These are phyloP conservation scores for Sungouiozyma intestinalis DNA, from an alignment of 805 yeast species.

Conservation along the genomic window DNA sequence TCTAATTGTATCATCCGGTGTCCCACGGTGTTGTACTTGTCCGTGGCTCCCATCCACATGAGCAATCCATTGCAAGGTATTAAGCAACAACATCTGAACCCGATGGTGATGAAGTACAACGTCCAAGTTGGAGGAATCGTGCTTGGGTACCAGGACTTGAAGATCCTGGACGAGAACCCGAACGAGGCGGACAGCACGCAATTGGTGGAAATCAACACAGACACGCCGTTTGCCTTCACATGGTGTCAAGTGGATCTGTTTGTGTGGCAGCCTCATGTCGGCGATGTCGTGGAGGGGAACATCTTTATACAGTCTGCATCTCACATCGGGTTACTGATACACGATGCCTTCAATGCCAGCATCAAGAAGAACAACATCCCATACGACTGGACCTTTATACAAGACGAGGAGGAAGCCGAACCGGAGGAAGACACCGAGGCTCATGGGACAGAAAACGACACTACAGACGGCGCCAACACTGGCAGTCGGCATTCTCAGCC, in stretches of 20 bases:
- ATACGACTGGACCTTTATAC: constrained; percentile 73
- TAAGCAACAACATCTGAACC: constrained; percentile 80
- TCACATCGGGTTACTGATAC: constrained; percentile 82
- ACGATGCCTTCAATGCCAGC: constrained; percentile 91
- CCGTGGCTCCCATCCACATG: constrained; percentile 76
- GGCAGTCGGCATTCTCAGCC: constrained; percentile 10
- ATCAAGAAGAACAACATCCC: constrained; percentile 82
- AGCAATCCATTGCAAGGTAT: constrained; percentile 68
- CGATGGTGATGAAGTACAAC: constrained; percentile 75
- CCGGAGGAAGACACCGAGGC: constrained; percentile 15
- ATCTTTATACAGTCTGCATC: constrained; percentile 89
- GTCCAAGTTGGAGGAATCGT: constrained; percentile 71
- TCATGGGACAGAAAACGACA: constrained; percentile 8
- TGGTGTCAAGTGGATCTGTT: constrained; percentile 81
- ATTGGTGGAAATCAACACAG: constrained; percentile 60
- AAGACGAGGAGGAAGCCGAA: constrained; percentile 47
- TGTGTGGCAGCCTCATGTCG: constrained; percentile 85
- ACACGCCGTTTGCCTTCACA: constrained; percentile 77
- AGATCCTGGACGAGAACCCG: constrained; percentile 36
- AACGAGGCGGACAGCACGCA: constrained; percentile 34
- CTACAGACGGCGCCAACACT: constrained; percentile 5
- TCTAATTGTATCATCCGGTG: constrained; percentile 27
- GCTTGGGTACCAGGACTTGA: constrained; percentile 62
- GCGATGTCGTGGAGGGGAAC: constrained; percentile 79
- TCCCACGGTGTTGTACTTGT: constrained; percentile 53